Conservation (phyloP, 768 basidiomycete genomes). For the Steccherinum ochraceum region DNA sequence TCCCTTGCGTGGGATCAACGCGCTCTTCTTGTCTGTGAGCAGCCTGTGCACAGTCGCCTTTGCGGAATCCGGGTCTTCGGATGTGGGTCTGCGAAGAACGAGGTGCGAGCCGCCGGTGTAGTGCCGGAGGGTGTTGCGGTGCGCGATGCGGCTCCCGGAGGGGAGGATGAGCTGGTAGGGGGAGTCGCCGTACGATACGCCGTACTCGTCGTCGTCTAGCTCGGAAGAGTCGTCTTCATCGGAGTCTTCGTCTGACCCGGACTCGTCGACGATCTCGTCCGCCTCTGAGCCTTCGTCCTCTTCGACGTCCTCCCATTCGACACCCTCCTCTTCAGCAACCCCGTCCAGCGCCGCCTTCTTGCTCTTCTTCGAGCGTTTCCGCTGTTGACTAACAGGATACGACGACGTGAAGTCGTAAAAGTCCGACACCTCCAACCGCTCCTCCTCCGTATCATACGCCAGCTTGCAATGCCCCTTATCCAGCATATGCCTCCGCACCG, state of each 20-base stretch:
- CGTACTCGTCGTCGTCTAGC: constrained; percentile 29
- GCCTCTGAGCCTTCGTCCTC: constrained; percentile 18
- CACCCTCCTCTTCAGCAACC: constrained; percentile 23
- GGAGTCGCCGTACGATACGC: constrained; percentile 74
- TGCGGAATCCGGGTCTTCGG: constrained; percentile 64
- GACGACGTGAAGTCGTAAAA: constrained; percentile 88
- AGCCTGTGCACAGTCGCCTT: constrained; percentile 71
- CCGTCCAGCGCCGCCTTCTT: constrained; percentile 7
- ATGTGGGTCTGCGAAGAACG: constrained; percentile 39
- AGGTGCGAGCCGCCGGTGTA: constrained; percentile 53
- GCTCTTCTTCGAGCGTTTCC: constrained; percentile 8
- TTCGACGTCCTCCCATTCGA: constrained; percentile 31
- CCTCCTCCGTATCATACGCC: constrained; percentile 75
- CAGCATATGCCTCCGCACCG: constrained; percentile 91
- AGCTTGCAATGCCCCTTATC: constrained; percentile 98
- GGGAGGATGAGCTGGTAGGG: constrained; percentile 87
- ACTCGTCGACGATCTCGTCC: constrained; percentile 16
- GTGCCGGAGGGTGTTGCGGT: constrained; percentile 80
- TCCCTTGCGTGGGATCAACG: constrained; percentile 77
- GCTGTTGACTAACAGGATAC: constrained; percentile 47
- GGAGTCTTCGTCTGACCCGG: constrained; percentile 25
- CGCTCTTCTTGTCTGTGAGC: constrained; percentile 77
- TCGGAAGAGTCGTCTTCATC: constrained; percentile 31
- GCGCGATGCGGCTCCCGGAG: constrained; percentile 88
- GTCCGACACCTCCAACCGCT: constrained; percentile 84